Percentiles rank a stretch among this genome's conserved stretches.
phyloP scores from a whole-genome alignment of 306 rosid genomes.

The Luffa aegyptiaca region DNA sequence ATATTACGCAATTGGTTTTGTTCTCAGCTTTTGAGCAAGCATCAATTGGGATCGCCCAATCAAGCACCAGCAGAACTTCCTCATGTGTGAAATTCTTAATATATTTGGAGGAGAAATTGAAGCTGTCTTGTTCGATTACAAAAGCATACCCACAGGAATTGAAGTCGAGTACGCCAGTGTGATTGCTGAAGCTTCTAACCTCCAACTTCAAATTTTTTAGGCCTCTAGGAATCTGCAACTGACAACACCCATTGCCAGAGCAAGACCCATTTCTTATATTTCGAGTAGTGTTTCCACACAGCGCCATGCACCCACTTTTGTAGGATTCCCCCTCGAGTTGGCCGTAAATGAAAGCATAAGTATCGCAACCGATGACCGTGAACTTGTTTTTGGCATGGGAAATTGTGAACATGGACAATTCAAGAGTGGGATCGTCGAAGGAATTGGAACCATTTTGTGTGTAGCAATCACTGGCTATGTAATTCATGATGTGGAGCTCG shows the following conservation, averaged over 20 bases:
- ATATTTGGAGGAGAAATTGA: not conserved
- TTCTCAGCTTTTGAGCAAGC: slow-evolving; percentile 6
- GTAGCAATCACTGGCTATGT: not conserved
- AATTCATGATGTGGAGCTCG: not conserved
- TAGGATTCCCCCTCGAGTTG: not conserved
- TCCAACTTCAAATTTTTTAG: rapidly evolving
- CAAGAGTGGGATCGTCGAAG: rapidly evolving
- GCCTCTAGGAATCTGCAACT: slow-evolving; percentile 14
- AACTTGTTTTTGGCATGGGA: slow-evolving; percentile 20
- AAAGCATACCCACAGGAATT: slow-evolving; percentile 26
- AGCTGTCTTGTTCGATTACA: slow-evolving; percentile 3
- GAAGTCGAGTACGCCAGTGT: not conserved
- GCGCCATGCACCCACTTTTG: slow-evolving; percentile 16
- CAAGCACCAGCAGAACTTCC: slow-evolving; percentile 13
- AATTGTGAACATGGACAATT: not conserved
- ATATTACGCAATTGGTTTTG: not conserved
- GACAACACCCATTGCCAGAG: slow-evolving; percentile 32
- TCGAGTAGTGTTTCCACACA: not conserved
- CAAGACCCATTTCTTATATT: not conserved
- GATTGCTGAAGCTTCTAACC: rapidly evolving
- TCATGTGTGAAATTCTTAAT: not conserved
- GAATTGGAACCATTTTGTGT: rapidly evolving
- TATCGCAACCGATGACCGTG: slow-evolving; percentile 25
- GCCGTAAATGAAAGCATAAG: not conserved
- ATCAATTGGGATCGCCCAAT: slow-evolving; percentile 23